Evolutionary conservation across 139 green algal species (phyloP), one percentile per base, ranked within the genome.

Genomic region (Chlamydomonas sp.): DNA sequence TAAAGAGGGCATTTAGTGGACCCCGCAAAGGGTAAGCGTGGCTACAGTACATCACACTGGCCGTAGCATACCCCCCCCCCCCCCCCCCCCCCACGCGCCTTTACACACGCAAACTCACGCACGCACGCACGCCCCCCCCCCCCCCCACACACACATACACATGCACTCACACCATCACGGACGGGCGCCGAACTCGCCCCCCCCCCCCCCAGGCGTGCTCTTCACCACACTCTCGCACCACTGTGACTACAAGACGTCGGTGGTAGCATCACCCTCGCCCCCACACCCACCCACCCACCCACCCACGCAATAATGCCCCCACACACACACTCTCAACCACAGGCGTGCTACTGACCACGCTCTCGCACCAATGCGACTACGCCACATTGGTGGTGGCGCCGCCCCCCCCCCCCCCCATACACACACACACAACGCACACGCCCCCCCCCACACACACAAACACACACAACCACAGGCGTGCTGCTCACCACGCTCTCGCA

Each of bases 281-380:
- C 16, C 43, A 54, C 16, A 13, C 43, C 43, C 20, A 13, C 43
- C 43, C 43, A 26, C 43, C 43, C 43, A 26, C 43, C 20, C 43
- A 13, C 43, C 43, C 43, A n/a, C n/a, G n/a, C n/a, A n/a, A n/a
- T n/a, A n/a, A n/a, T n/a, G 43, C 43, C 13, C 13, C 43, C 43
- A 54, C 43, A 54, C 20, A 54, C 43, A 54, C 43, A 54, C 36
- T 33, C 60, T 30, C 3, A 34, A 4, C 6, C 5, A 39, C 36
- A 49, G 62, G 62, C 5, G 28, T 54, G 22, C 24, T 69, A 3
- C 36, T 69, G 20, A 36, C 35, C 36, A 69, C 62, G 20, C 36
- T 69, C 20, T 2, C 62, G 35, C 34, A 36, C 4, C 81, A 87
- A 69, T 48, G 31, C 2, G 81, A 87, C 65, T 87, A 84, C 36